These are phyloP conservation scores for Barnettozyma sucrosica DNA, from an alignment of 805 yeast species.

Conservation along the genomic window DNA sequence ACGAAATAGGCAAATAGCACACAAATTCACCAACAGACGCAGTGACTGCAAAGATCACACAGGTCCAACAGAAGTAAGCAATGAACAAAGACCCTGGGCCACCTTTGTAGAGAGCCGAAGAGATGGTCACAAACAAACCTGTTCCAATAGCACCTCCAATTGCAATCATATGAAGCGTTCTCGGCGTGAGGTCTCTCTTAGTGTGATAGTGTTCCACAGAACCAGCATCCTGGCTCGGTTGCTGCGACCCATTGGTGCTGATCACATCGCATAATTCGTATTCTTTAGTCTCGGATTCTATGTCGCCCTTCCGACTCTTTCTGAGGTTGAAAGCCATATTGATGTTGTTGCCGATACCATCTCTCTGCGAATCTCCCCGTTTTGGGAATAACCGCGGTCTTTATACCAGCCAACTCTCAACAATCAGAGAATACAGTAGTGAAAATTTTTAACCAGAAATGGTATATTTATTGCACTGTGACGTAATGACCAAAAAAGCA, in stretches of 20 bases:
- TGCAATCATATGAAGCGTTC: constrained; percentile 11
- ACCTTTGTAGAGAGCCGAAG: constrained; percentile 50
- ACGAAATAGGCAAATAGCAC: constrained; percentile 61
- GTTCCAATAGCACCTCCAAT: constrained; percentile 44
- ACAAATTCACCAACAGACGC: constrained; percentile 72
- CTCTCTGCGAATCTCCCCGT: background rate
- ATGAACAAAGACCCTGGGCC: constrained; percentile 64
- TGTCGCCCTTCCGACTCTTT: background rate
- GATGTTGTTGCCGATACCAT: background rate
- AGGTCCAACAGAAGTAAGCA: constrained; percentile 58
- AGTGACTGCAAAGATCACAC: constrained; percentile 57
- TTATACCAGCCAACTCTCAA: background rate
- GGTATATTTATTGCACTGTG: background rate
- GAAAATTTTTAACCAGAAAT: background rate
- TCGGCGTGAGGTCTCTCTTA: constrained; percentile 8
- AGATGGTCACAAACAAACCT: constrained; percentile 51
- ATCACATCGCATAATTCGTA: constrained; percentile 4
- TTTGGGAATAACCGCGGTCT: background rate
- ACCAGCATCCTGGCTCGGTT: constrained; percentile 6
- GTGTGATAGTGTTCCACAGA: constrained; percentile 10
- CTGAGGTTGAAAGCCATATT: background rate
- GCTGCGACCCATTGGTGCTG: background rate
- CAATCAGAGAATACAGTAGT: background rate
- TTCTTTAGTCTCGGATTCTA: constrained; percentile 5
- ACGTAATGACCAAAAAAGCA: background rate